These are phyloP conservation scores for Globisporangium yorkense DNA, from an alignment of 352 stramenopile genomes.

Conservation along the genomic window DNA sequence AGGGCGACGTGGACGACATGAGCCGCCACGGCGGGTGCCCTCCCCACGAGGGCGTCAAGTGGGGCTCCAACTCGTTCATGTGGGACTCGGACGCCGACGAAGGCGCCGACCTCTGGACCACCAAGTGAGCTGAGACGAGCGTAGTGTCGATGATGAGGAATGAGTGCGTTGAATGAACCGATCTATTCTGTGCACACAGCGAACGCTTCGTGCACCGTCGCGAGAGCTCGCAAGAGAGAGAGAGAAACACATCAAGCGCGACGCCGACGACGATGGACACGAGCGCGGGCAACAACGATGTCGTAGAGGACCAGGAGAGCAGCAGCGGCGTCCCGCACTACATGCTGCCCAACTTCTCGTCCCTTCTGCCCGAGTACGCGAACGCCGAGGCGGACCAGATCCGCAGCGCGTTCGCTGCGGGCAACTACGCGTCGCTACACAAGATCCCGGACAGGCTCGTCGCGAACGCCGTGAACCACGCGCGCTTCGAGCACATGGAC, in stretches of 20 bases:
- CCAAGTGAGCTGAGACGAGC: slow-evolving; percentile 33
- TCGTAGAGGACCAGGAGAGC: slow-evolving; percentile 5
- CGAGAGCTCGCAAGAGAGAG: background rate
- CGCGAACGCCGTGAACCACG: slow-evolving; percentile 56
- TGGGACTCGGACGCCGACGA: slow-evolving; percentile 82
- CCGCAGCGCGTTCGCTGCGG: slow-evolving; percentile 58
- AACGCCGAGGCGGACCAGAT: slow-evolving; percentile 76
- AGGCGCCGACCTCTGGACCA: slow-evolving; percentile 74
- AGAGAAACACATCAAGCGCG: background rate
- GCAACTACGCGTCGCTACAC: slow-evolving; percentile 63
- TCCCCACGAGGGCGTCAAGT: slow-evolving; percentile 82
- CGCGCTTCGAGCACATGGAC: slow-evolving; percentile 72
- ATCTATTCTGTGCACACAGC: background rate
- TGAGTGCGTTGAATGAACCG: too few species aligned
- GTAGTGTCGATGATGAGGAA: too few species aligned
- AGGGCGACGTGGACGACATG: slow-evolving; percentile 71
- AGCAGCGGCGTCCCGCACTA: slow-evolving; percentile 39
- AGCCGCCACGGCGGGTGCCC: slow-evolving; percentile 78
- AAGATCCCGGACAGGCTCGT: slow-evolving; percentile 49
- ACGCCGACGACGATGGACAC: background rate
- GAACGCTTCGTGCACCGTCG: too few species aligned
- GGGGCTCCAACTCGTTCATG: slow-evolving; percentile 85
- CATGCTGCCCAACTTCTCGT: slow-evolving; percentile 81
- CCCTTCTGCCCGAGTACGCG: slow-evolving; percentile 71
- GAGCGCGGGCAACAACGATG: slow-evolving; percentile 8